phyloP scores from a whole-genome alignment of 306 rosid genomes.

The Vigna radiata region DNA sequence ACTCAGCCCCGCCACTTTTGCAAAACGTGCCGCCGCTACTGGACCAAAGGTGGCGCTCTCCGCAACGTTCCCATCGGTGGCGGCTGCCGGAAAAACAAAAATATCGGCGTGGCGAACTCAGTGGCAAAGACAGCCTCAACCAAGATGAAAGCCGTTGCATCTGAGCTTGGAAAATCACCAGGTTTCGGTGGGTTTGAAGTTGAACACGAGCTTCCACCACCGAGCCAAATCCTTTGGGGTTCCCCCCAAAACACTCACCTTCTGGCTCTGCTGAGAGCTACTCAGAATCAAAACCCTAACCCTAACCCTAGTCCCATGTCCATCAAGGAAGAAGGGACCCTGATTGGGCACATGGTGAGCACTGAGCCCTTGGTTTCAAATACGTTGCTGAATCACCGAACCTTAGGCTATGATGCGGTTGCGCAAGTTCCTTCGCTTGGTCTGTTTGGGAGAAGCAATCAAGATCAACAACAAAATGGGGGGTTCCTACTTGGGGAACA shows the following conservation, averaged over 20 bases:
- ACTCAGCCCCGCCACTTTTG: slow-evolving; percentile 99
- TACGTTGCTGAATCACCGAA: slow-evolving; percentile 43
- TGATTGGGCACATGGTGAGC: slow-evolving; percentile 60
- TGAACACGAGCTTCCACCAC: slow-evolving; percentile 51
- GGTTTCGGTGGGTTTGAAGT: slow-evolving; percentile 45
- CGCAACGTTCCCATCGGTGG: slow-evolving; percentile 47
- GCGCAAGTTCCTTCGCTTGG: slow-evolving; percentile 64
- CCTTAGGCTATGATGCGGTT: slow-evolving; percentile 62
- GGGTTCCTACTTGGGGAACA: slow-evolving; percentile 51
- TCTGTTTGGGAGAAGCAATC: slow-evolving; percentile 68
- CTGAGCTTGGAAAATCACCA: slow-evolving; percentile 63
- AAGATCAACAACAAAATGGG: slow-evolving; percentile 49
- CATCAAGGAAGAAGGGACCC: slow-evolving; percentile 64
- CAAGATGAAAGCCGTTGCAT: slow-evolving; percentile 63
- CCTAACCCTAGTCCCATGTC: slow-evolving; percentile 44
- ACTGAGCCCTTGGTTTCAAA: slow-evolving; percentile 50
- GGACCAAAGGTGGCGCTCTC: slow-evolving; percentile 53
- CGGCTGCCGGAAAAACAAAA: slow-evolving; percentile 65
- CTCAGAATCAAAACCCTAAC: slow-evolving; percentile 73
- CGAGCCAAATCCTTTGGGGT: slow-evolving; percentile 83
- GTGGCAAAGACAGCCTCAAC: slow-evolving; percentile 46
- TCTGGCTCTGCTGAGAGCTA: slow-evolving; percentile 67
- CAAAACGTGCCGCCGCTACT: slow-evolving; percentile 97
- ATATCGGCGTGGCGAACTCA: slow-evolving; percentile 40
- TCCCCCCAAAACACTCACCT: slow-evolving; percentile 84